Evolutionary conservation across 176 grass and related monocot genomes (phyloP).

Genomic region (maize (Zea mays)): Zm-B73-REFERENCE-NAM-5.0 NC_050097.1:193973001-193973500

Average conservation of each 20-base stretch:
- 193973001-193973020: no score
- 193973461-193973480: conserved; percentile 26
- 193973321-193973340: conserved; percentile 27
- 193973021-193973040: no score
- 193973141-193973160: no score
- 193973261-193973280: not conserved
- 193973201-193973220: conserved; percentile 15
- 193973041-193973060: no score
- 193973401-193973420: not conserved
- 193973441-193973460: conserved; percentile 30
- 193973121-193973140: no score
- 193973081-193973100: no score
- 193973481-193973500: not conserved
- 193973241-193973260: not conserved
- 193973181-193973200: no score
- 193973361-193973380: conserved; percentile 34
- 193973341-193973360: not conserved
- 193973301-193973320: conserved; percentile 28
- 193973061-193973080: no score
- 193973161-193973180: no score
- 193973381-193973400: not conserved
- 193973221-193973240: conserved; percentile 15
- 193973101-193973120: no score
- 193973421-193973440: not conserved
- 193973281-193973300: not conserved